These are phyloP conservation scores for Ailanthus altissimus DNA, from an alignment of 345 rosid genomes.

Conservation along the genomic window DNA sequence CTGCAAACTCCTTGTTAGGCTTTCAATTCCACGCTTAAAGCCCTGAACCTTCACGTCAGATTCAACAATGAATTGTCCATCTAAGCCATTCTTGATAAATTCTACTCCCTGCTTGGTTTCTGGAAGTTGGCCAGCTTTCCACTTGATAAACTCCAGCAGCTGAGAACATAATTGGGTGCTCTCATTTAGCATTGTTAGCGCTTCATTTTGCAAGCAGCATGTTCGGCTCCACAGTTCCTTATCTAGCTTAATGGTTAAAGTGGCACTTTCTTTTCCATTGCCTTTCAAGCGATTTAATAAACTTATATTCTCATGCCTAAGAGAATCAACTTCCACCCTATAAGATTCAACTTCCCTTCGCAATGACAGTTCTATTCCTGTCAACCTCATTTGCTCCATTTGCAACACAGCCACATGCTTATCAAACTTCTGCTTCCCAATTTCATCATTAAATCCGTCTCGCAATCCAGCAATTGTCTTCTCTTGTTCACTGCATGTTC, in stretches of 20 bases:
- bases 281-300: constrained; percentile 76
- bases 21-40: constrained; percentile 66
- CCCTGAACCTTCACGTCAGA: constrained; percentile 73
- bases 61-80: constrained; percentile 70
- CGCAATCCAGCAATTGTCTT: constrained; percentile 83
- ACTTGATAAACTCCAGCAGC: constrained; percentile 66
- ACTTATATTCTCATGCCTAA: constrained; percentile 82
- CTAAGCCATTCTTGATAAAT: constrained; percentile 42
- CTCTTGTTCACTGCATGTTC: constrained; percentile 83
- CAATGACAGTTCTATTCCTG: constrained; percentile 74
- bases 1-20: constrained; percentile 75
- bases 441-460: constrained; percentile 49
- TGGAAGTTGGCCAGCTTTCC: constrained; percentile 46
- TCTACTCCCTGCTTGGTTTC: constrained; percentile 44
- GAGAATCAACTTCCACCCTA: constrained; percentile 70
- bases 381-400: constrained; percentile 83
- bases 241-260: constrained; percentile 66
- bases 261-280: constrained; percentile 48
- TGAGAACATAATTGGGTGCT: constrained; percentile 56
- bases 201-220: constrained; percentile 76
- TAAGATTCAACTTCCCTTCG: constrained; percentile 71
- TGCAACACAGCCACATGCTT: constrained; percentile 54
- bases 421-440: constrained; percentile 48
- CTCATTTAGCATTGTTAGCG: constrained; percentile 65
- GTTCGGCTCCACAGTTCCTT: constrained; percentile 63